A percentile compares a stretch with the other conserved stretches of the same genome.
phyloP scores from a whole-genome alignment of 805 yeast species.

The Saturnispora sekii region DNA sequence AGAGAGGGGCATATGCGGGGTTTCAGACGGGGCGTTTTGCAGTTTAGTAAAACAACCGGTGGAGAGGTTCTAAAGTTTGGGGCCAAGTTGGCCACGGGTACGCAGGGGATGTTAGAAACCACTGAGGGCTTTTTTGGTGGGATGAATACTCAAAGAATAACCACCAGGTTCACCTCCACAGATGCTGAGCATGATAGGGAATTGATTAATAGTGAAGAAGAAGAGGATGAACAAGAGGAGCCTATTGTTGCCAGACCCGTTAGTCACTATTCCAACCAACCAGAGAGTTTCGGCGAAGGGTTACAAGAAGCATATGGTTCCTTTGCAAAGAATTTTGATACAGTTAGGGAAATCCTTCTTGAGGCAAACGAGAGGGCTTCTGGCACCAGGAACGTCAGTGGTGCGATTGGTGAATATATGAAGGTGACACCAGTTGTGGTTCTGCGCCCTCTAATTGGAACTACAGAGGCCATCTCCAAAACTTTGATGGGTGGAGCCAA shows the following conservation, averaged over 20 bases:
- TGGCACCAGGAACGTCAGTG: conserved; percentile 56
- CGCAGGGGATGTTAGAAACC: conserved; percentile 69
- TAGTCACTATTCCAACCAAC: conserved; percentile 81
- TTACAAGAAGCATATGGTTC: conserved; percentile 64
- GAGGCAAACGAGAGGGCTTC: conserved; percentile 53
- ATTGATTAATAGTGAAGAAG: conserved; percentile 23
- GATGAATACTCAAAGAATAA: conserved; percentile 35
- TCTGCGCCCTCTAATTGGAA: conserved; percentile 81
- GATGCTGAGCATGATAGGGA: conserved; percentile 19
- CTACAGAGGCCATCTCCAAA: conserved; percentile 81
- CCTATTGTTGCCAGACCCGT: conserved; percentile 27
- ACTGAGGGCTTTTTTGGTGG: conserved; percentile 79
- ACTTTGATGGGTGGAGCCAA: conserved; percentile 78
- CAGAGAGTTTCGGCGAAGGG: conserved; percentile 61
- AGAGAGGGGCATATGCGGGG: conserved; percentile 64
- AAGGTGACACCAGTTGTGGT: conserved; percentile 73
- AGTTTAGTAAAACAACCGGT: conserved; percentile 69
- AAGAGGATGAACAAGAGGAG: conserved; percentile 20
- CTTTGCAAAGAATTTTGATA: conserved; percentile 53
- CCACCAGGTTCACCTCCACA: conserved; percentile 14
- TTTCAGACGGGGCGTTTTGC: conserved; percentile 62
- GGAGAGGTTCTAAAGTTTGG: conserved; percentile 76
- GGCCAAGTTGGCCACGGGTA: conserved; percentile 78
- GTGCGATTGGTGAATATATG: conserved; percentile 57
- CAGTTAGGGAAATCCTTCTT: conserved; percentile 55